Conservation (phyloP, 202 grass and related monocot genomes). For the Digitaria exilis region DNA sequence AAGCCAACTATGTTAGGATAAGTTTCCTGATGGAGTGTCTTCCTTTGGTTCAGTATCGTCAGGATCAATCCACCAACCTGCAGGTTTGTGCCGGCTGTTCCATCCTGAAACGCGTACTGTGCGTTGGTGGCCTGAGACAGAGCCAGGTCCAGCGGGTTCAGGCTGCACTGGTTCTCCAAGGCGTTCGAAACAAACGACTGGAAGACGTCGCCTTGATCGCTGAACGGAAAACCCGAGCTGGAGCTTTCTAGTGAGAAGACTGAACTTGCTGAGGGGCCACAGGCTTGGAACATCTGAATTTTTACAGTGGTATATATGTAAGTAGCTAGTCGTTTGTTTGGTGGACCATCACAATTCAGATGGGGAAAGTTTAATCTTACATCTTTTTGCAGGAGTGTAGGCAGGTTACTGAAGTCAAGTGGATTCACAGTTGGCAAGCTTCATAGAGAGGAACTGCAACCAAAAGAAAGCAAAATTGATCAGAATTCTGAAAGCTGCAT, state of each 20-base stretch:
- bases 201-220: slow-evolving; percentile 56
- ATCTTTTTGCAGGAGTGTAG: slow-evolving; percentile 66
- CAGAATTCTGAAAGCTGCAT: neutral
- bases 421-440: slow-evolving; percentile 79
- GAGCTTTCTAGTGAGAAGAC: slow-evolving; percentile 62
- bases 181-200: slow-evolving; percentile 42
- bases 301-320: neutral
- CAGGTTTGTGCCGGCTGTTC: slow-evolving; percentile 41
- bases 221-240: slow-evolving; percentile 42
- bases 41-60: neutral
- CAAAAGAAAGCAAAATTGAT: neutral
- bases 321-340: slow-evolving; percentile 14
- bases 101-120: slow-evolving; percentile 55
- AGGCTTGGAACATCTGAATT: slow-evolving; percentile 63
- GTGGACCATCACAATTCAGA: neutral
- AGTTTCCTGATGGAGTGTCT: neutral
- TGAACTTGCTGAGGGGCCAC: slow-evolving; percentile 48
- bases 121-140: slow-evolving; percentile 42
- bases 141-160: slow-evolving; percentile 54
- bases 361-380: slow-evolving; percentile 43
- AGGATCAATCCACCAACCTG: slow-evolving; percentile 52
- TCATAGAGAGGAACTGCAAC: slow-evolving; percentile 83
- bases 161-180: slow-evolving; percentile 50
- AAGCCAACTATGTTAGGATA: neutral
- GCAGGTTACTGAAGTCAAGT: slow-evolving; percentile 70